Evolutionary conservation across 176 grass and related monocot species (phyloP).

Genomic region (Alopecurus myosuroides): DNA sequence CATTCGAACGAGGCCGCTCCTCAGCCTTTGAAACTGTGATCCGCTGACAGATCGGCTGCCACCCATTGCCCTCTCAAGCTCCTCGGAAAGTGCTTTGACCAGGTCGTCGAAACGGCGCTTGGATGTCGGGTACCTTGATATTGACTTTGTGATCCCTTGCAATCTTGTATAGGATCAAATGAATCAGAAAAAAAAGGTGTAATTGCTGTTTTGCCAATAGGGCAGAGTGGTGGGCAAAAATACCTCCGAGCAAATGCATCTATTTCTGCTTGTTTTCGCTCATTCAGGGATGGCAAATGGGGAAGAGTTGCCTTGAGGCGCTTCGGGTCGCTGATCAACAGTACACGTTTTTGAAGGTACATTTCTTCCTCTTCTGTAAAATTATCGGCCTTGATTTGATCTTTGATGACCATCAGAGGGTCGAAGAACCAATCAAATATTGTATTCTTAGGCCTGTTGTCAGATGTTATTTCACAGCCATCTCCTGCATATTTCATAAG

Average conservation of each 20-base stretch:
- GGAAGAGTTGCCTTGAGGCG: constrained; percentile 51
- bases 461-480: constrained; percentile 63
- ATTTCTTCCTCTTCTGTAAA: constrained; percentile 79
- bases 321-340: constrained; percentile 66
- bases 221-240: not conserved
- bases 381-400: constrained; percentile 81
- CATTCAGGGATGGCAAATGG: constrained; percentile 42
- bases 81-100: constrained; percentile 53
- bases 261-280: constrained; percentile 77
- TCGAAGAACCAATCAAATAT: constrained; percentile 95
- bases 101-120: constrained; percentile 73
- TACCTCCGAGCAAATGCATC: constrained; percentile 88
- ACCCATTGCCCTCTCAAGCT: constrained; percentile 68
- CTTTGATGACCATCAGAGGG: constrained; percentile 88
- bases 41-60: constrained; percentile 33
- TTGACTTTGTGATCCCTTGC: constrained; percentile 88
- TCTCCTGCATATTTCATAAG: constrained; percentile 50
- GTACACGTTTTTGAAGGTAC: constrained; percentile 63
- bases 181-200: not conserved
- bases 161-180: constrained; percentile 45
- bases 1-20: constrained; percentile 46
- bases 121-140: constrained; percentile 82
- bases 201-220: not conserved
- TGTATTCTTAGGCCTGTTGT: constrained; percentile 67
- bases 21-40: constrained; percentile 38